Evolutionary conservation across 495 filamentous ascomycete genomes (phyloP).

Genomic region (Rostrohypoxylon terebratum): DNA sequence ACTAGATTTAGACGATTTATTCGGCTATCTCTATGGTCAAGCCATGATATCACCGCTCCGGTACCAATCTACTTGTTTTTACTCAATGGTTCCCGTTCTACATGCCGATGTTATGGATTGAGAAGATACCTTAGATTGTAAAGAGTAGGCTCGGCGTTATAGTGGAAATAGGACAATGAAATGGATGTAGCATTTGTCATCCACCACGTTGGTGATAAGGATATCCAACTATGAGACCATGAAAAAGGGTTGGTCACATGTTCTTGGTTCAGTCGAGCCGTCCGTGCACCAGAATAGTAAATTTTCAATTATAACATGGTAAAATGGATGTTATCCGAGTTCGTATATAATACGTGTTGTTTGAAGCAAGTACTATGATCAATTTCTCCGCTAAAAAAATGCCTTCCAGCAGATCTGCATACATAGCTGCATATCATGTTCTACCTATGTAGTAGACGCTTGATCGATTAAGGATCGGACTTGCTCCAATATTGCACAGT

Average conservation of each 20-base stretch:
- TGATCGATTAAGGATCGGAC: slow-evolving; percentile 10
- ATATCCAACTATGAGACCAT: slow-evolving; percentile 21
- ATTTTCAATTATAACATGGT: slow-evolving; percentile 31
- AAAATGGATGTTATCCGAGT: background rate
- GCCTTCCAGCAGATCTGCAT: background rate
- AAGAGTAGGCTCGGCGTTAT: background rate
- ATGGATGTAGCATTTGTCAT: slow-evolving; percentile 29
- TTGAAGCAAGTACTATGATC: background rate
- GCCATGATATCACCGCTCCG: background rate
- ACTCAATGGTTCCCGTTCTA: background rate
- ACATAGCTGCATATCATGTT: background rate
- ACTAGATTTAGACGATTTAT: slow-evolving; percentile 21
- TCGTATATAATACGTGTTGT: background rate
- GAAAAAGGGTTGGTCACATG: slow-evolving; percentile 28
- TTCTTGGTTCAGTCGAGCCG: slow-evolving; percentile 38
- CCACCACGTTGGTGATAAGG: background rate
- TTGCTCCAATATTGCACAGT: too few species aligned
- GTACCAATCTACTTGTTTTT: slow-evolving; percentile 7
- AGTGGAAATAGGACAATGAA: slow-evolving; percentile 10
- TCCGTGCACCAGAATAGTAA: slow-evolving; percentile 29
- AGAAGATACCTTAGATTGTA: background rate
- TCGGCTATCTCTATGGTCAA: background rate
- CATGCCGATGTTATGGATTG: background rate
- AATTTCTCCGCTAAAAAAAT: too few species aligned
- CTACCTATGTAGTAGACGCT: too few species aligned